Conservation (phyloP, 495 filamentous ascomycete species). For the Aspergillus conjunctus region DNA sequence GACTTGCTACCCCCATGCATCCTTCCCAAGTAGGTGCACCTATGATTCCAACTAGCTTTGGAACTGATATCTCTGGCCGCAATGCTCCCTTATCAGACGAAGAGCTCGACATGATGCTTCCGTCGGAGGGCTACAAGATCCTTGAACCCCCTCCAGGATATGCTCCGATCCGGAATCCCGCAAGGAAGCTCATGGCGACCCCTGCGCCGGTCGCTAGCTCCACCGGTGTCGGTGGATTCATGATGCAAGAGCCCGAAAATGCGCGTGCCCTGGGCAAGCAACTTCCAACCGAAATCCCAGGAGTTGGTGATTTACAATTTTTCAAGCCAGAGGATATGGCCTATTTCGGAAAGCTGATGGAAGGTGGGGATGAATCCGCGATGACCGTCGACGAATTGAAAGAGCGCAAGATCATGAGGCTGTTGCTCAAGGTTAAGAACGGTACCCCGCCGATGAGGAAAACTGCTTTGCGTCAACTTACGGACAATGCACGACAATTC, state of each 20-base stretch:
- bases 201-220: constrained; percentile 66
- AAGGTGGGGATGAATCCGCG: constrained; percentile 88
- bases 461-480: constrained; percentile 96
- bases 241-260: constrained; percentile 95
- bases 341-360: constrained; percentile 97
- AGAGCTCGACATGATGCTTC: constrained; percentile 89
- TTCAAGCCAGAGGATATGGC: constrained; percentile 99
- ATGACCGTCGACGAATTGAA: constrained; percentile 95
- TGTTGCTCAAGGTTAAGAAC: constrained; percentile 98
- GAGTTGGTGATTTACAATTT: constrained; percentile 96
- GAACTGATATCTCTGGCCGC: constrained; percentile 76
- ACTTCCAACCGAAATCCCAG: constrained; percentile 94
- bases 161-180: constrained; percentile 75
- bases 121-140: constrained; percentile 88
- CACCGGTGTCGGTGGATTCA: constrained; percentile 77
- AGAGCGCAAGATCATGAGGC: constrained; percentile 97
- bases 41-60: constrained; percentile 64
- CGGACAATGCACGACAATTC: constrained; percentile 96
- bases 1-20: constrained; percentile 84
- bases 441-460: constrained; percentile 99
- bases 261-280: constrained; percentile 80
- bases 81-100: constrained; percentile 86
- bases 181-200: constrained; percentile 76
- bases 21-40: constrained; percentile 66
- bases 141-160: constrained; percentile 93